phyloP scores from a whole-genome alignment of 2,329 filamentous ascomycete genomes.

The Stemphylium beticola region DNA sequence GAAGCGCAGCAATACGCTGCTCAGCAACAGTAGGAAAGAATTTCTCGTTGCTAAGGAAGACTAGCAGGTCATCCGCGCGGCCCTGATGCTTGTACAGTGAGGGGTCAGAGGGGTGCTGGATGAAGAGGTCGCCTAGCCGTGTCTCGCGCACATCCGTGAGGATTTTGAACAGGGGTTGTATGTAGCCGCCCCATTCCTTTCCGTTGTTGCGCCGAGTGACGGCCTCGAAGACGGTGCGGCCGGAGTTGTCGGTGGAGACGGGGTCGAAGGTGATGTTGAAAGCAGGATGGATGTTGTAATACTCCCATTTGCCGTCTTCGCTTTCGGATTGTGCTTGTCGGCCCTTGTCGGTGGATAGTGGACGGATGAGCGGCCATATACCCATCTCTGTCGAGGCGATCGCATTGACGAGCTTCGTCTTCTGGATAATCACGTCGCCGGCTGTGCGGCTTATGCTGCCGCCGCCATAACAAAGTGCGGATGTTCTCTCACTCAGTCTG shows the following conservation, averaged over 20 bases:
- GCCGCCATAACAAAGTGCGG: slow-evolving; percentile 13
- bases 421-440: slow-evolving; percentile 1
- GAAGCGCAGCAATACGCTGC: slow-evolving; percentile 29
- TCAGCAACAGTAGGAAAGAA: slow-evolving; percentile 30
- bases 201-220: slow-evolving; percentile 18
- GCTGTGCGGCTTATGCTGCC: slow-evolving; percentile 14
- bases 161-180: slow-evolving; percentile 29
- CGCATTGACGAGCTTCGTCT: slow-evolving; percentile 2
- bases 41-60: slow-evolving; percentile 27
- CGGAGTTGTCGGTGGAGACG: background rate
- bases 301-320: slow-evolving; percentile 14
- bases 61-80: slow-evolving; percentile 28
- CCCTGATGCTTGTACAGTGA: slow-evolving; percentile 26
- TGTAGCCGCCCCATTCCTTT: slow-evolving; percentile 6
- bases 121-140: slow-evolving; percentile 24
- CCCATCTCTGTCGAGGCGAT: slow-evolving; percentile 21
- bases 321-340: background rate
- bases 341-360: background rate
- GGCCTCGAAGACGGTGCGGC: slow-evolving; percentile 16
- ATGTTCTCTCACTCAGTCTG: background rate
- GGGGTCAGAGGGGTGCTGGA: slow-evolving; percentile 13
- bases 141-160: slow-evolving; percentile 21
- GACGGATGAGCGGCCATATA: slow-evolving; percentile 6
- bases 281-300: slow-evolving; percentile 13
- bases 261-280: slow-evolving; percentile 17